phyloP scores from a whole-genome alignment of 306 rosid species.

The Cucurbita pepo region DNA sequence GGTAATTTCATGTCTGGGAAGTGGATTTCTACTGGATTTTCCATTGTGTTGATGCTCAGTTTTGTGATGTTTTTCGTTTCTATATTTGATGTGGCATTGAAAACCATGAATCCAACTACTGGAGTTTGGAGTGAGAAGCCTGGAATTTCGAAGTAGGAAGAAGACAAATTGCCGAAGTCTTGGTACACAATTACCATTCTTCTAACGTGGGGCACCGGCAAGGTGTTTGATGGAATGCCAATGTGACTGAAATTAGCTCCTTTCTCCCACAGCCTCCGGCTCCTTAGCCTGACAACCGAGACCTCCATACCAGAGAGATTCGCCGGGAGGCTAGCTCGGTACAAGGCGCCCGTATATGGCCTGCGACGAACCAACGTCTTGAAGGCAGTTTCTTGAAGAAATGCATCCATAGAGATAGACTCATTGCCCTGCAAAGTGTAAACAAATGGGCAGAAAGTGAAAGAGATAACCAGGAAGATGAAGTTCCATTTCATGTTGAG shows the following conservation, averaged over 20 bases:
- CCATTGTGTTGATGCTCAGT: slow-evolving; percentile 40
- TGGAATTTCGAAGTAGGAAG: slow-evolving; percentile 30
- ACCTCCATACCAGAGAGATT: slow-evolving; percentile 61
- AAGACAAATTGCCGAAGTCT: slow-evolving; percentile 61
- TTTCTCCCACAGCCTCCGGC: slow-evolving; percentile 49
- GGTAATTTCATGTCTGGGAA: slow-evolving; percentile 23
- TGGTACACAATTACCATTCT: slow-evolving; percentile 62
- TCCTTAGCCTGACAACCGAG: slow-evolving; percentile 50
- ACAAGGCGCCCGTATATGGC: slow-evolving; percentile 54
- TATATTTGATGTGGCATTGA: slow-evolving; percentile 61
- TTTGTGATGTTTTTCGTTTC: slow-evolving; percentile 20
- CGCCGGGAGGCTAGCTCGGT: slow-evolving; percentile 36
- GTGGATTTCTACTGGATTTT: slow-evolving; percentile 34
- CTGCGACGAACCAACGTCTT: slow-evolving; percentile 26
- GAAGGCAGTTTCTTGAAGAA: slow-evolving; percentile 44
- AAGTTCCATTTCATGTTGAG: slow-evolving; percentile 5
- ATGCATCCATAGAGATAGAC: slow-evolving; percentile 38
- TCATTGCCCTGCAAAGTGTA: slow-evolving; percentile 22
- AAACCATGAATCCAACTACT: slow-evolving; percentile 63
- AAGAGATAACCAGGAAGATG: slow-evolving; percentile 17
- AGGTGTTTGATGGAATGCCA: slow-evolving; percentile 53
- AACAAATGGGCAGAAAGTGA: slow-evolving; percentile 21
- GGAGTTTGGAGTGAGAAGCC: slow-evolving; percentile 38
- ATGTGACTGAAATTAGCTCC: slow-evolving; percentile 64
- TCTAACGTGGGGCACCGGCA: slow-evolving; percentile 53